Evolutionary conservation across 2,329 filamentous ascomycete species (phyloP), one percentile per base, ranked within the genome.

Genomic region (Xylaria sp.): DNA sequence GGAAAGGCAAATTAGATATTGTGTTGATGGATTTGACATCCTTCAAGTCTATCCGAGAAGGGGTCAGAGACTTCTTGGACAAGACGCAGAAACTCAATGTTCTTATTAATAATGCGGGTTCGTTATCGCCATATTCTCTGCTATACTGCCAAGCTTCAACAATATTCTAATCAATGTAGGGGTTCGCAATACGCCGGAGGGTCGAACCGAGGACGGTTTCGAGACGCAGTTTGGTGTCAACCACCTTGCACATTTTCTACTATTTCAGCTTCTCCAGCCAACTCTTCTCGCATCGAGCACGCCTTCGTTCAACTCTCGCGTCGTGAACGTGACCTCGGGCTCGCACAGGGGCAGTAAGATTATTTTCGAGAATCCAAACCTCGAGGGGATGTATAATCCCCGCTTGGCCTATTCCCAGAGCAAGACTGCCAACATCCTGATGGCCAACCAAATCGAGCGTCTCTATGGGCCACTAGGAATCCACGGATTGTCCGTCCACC

Each of bases 391-490:
- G 2, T 67, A 67, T 20, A 18, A 41, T 12, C 41, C 65, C 1
- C 59, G 59, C 1, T 3, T 57, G 5, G 66, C 66, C 7, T 71
- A 86, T 71, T 81, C 78, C 0, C 79, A 84, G 60, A 73, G 75
- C 41, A 87, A 86, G 73, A 78, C 79, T 0, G 83, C 84, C 2
- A 84, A 83, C 66, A 81, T 87, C 46, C 84, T 80, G 66, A 81
- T 84, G 72, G 80, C 84, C 10, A 85, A 83, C 69, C 78, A 84
- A 65, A 80, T 87, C 23, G 84, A 86, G 44, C 80, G 84, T 3
- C 78, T 78, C 0, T 85, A 83, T 69, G 82, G 80, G 1, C 23
- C 72, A 0, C 66, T 74, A 9, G 80, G 82, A 34, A 66, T 86
- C 0, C 82, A 83, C 60, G 83, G 78, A 1, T 75, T 78, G 5